Percentiles rank a stretch among this genome's conserved stretches.
Evolutionary conservation across 108 stramenopile species (phyloP).

Genomic region (Cyclotella baltica): DNA sequence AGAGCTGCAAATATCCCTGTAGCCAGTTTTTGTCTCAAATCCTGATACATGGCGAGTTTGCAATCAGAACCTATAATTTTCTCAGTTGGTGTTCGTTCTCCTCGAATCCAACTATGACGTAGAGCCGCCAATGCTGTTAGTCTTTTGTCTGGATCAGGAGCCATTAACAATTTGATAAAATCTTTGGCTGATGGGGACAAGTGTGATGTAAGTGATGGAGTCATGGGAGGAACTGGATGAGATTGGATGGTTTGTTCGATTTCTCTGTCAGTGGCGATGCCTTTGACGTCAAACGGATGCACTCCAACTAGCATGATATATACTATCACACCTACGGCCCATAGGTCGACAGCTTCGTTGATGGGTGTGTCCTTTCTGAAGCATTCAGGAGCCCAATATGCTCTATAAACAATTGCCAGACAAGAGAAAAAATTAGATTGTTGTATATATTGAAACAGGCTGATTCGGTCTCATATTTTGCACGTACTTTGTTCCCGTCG

Average conservation of each 20-base stretch:
- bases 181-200: slow-evolving; percentile 68
- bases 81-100: slow-evolving; percentile 68
- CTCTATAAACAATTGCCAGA: slow-evolving; percentile 18
- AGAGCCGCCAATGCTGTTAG: slow-evolving; percentile 60
- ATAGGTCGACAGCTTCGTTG: slow-evolving; percentile 72
- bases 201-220: slow-evolving; percentile 30
- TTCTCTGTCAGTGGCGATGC: slow-evolving; percentile 67
- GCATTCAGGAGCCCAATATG: slow-evolving; percentile 87
- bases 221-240: slow-evolving; percentile 54
- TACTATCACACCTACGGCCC: slow-evolving; percentile 82
- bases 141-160: slow-evolving; percentile 47
- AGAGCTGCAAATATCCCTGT: slow-evolving; percentile 82
- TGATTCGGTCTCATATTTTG: no score
- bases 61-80: slow-evolving; percentile 72
- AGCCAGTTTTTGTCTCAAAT: slow-evolving; percentile 65
- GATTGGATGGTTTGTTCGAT: slow-evolving; percentile 60
- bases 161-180: slow-evolving; percentile 56
- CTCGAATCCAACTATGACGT: slow-evolving; percentile 66
- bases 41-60: slow-evolving; percentile 74
- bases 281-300: slow-evolving; percentile 86
- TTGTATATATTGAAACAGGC: no score
- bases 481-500: slow-evolving; percentile 60
- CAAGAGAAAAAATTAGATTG: no score
- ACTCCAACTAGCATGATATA: slow-evolving; percentile 88
- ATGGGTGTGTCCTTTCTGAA: slow-evolving; percentile 35